Evolutionary conservation across 352 stramenopile genomes (phyloP), one percentile per base, ranked within the genome.

Genomic region (Phytophthora citricola): DNA sequence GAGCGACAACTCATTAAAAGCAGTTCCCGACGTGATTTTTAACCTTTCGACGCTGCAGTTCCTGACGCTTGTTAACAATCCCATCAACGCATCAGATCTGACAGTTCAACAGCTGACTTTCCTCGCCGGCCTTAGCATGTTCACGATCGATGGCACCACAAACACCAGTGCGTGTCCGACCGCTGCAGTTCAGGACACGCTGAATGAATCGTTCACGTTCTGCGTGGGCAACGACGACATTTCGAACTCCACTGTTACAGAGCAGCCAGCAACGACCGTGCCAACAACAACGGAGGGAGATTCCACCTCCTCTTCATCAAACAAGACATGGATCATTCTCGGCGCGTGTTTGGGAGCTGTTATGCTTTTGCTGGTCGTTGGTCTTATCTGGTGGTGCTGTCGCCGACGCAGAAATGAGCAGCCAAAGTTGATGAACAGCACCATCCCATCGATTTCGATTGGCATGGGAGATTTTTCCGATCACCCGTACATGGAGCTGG

Each of bases 131-230:
- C 66, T 93, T 44, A 20, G 34, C 2, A 62, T 74, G 10, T 79
- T 93, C 54, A 69, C 63, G 8, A 76, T 93, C 50, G 79, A 89
- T 32, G 77, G 79, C 14, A 69, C 63, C 20, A 89, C 78, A 12
- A 73, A 75, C 48, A 90, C 82, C 47, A 75, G 63, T 17, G 74
- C 71, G 38, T 93, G 85, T 55, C 82, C 82, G 15, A 71, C 53
- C 12, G 52, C 79, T 40, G 68, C 68, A 6, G 66, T 85, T 14
- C 79, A 89, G 39, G 45, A 24, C 10, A 66, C 55, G 36, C 71
- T 93, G 24, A 89, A 81, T 46, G 39, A 45, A 7, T 89, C 71
- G n/a, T 90, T 93, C 53, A 76, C 47, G 5, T 90, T 93, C 58
- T 93, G 85, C 31, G 58, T 78, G 31, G 55, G 60, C 0, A 60